Base-by-base conservation (phyloP, 2,329 filamentous ascomycete genomes). In the Nemania sp. region DNA sequence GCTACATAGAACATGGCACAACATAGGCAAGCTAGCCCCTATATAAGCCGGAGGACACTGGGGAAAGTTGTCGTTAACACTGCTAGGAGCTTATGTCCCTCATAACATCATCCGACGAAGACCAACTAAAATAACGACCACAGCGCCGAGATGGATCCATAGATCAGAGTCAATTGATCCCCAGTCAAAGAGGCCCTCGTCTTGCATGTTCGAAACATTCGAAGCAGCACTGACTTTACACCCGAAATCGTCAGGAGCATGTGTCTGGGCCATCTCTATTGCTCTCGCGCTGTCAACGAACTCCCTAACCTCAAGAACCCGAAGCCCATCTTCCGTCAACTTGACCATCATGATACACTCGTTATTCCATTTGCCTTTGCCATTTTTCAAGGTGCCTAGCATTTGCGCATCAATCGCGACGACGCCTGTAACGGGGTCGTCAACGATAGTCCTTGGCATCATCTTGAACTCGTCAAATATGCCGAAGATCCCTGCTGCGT, bases 281-380 rank as follows among this genome's bases (percentile, higher is more conserved):
- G 82, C 77, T 73, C 81, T 81, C 18, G 72, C 73, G 73, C 80
- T 82, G 66, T 84, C 78, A 59, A 83, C 80, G 73, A 84, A 83
- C 76, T 85, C 79, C 27, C 67, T 64, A 54, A 80, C 72, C 27
- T 73, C 72, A 18, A 66, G 57, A 15, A 80, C 74, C 43, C 73
- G 43, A 20, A 38, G 63, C 2, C 73, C 75, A 56, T 78, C 77
- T 1, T 66, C 67, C n/a, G 74, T 75, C 22, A 80, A 62, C 41
- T 64, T 69, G 47, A 80, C 72, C n/a, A 79, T 72, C 75, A 80
- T 69, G 20, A 79, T 64, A 53, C 78, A 80, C 68, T 80, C 78
- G 66, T 79, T 78, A 18, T 24, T 64, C 77, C 76, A 79, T n/a
- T 73, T 61, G 1, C 70, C 62, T 2, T 61, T 67, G 35, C 35